Conservation (phyloP, 2,329 filamentous ascomycete species). For the Lasiodiplodia sp. region DNA sequence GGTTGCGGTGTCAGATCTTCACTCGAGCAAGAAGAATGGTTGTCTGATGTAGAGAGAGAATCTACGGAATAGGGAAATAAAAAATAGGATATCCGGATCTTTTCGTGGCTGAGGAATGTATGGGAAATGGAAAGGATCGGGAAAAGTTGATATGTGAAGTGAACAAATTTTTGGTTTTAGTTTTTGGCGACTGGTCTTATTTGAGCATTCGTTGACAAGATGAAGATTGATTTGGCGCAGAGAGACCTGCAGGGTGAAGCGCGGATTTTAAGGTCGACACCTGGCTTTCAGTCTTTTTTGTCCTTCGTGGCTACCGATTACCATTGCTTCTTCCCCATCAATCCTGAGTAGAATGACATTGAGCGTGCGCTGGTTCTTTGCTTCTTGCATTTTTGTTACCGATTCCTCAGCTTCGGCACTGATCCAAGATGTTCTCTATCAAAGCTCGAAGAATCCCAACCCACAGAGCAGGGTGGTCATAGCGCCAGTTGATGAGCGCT, state of each 20-base stretch:
- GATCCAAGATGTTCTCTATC: too few relatives aligned
- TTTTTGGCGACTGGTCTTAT: not conserved
- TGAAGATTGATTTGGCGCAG: not conserved
- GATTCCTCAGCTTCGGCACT: too few relatives aligned
- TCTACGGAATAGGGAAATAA: not conserved
- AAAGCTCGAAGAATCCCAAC: too few relatives aligned
- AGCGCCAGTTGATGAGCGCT: too few relatives aligned
- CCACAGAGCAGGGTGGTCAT: too few relatives aligned
- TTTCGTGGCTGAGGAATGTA: not conserved
- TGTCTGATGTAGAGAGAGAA: slow-evolving; percentile 45
- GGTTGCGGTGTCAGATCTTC: slow-evolving; percentile 43
- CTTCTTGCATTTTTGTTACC: too few relatives aligned
- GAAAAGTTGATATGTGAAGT: not conserved
- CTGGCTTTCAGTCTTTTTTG: not conserved
- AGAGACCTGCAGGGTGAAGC: not conserved
- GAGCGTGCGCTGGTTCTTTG: too few relatives aligned
- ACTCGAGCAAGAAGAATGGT: slow-evolving; percentile 48
- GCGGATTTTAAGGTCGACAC: not conserved
- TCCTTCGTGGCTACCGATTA: not conserved
- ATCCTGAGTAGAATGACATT: too few relatives aligned
- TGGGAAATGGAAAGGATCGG: not conserved
- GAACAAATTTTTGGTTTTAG: not conserved
- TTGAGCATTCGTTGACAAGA: not conserved
- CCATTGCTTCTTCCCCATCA: not conserved
- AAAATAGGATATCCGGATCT: too few relatives aligned